Evolutionary conservation across 2,329 filamentous ascomycete genomes (phyloP).

Genomic region (Fusarium lateritium): DNA sequence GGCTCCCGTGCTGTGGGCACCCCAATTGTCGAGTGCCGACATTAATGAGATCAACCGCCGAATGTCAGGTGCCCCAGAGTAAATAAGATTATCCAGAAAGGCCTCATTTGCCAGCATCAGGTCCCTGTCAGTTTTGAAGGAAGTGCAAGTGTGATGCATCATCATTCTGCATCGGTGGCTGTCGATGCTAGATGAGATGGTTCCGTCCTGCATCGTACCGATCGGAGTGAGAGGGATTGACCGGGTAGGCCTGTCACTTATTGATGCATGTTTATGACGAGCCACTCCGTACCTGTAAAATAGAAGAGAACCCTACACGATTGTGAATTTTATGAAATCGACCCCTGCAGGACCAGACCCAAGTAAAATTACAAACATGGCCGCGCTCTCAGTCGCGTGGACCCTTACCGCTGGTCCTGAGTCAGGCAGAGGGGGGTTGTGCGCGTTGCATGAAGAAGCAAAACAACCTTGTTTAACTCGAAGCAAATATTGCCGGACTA

Average conservation of each 20-base stretch:
- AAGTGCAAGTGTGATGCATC: constrained; percentile 10
- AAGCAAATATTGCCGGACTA: constrained; percentile 3
- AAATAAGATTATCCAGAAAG: constrained; percentile 10
- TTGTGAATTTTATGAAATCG: not conserved
- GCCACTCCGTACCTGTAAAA: no score
- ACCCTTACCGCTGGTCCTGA: constrained; percentile 1
- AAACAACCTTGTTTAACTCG: constrained; percentile 13
- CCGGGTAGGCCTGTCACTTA: no score
- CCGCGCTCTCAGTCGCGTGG: not conserved
- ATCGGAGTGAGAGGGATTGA: constrained; percentile 6
- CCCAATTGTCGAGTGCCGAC: constrained; percentile 29
- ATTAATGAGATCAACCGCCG: constrained; percentile 25
- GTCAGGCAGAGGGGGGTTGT: constrained; percentile 27
- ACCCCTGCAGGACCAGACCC: not conserved
- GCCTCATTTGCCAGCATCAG: constrained; percentile 9
- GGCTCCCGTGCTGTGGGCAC: constrained; percentile 33
- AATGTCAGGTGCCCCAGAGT: not conserved
- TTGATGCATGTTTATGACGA: not conserved
- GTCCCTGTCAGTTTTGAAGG: not conserved
- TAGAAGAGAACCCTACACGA: not conserved
- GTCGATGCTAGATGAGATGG: constrained; percentile 16
- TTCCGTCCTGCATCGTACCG: constrained; percentile 16
- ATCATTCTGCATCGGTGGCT: constrained; percentile 22
- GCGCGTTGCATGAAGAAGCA: constrained; percentile 12
- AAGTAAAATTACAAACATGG: not conserved